Conservation (phyloP, 176 grass and related monocot genomes). For the Pontederia crassipes region DNA sequence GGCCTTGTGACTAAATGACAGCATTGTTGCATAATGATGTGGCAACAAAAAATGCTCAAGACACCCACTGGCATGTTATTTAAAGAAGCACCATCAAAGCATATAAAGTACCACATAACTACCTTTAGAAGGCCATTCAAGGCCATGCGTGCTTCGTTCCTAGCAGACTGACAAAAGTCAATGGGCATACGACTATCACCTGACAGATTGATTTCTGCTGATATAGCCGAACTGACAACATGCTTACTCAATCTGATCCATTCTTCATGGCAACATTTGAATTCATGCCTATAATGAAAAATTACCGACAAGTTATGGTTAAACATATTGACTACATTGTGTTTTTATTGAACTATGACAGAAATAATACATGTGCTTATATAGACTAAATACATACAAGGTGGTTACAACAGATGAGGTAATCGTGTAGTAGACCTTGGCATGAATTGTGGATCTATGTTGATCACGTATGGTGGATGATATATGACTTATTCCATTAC, state of each 20-base stretch:
- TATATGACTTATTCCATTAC: too few species aligned
- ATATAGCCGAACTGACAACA: conserved; percentile 55
- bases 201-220: conserved; percentile 31
- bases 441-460: too few species aligned
- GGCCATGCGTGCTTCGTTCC: conserved; percentile 55
- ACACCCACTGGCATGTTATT: too few species aligned
- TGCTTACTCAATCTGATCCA: conserved; percentile 72
- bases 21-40: too few species aligned
- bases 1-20: too few species aligned
- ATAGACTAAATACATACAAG: too few species aligned
- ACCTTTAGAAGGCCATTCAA: conserved; percentile 83
- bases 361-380: too few species aligned
- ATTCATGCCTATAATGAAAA: conserved; percentile 51
- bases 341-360: too few species aligned
- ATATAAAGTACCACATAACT: neutral
- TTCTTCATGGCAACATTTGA: conserved; percentile 73
- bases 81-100: neutral
- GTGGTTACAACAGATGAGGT: too few species aligned
- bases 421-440: too few species aligned
- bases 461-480: too few species aligned
- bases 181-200: conserved; percentile 27
- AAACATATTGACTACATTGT: neutral
- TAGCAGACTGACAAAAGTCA: conserved; percentile 37
- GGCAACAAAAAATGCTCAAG: too few species aligned
- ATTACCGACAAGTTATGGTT: conserved; percentile 16